phyloP scores from a whole-genome alignment of 768 basidiomycete genomes.

The Boletellus ananas region DNA sequence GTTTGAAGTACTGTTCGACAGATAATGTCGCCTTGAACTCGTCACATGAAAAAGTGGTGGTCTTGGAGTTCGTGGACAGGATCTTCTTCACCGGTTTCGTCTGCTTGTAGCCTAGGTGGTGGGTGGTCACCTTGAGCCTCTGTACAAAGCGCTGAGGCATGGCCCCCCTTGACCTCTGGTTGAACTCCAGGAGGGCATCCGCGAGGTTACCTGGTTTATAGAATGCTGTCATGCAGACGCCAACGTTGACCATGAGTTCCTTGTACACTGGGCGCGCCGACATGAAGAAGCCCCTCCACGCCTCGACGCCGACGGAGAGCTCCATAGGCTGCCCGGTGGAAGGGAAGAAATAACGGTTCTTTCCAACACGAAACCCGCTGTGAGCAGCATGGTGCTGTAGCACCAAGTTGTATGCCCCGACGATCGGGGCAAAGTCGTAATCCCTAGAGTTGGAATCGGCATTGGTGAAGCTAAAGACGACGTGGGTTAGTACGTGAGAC shows the following conservation, averaged over 20 bases:
- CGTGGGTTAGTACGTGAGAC: background rate
- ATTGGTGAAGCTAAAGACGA: constrained; percentile 34
- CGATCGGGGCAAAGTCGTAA: constrained; percentile 41
- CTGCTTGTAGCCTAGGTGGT: constrained; percentile 50
- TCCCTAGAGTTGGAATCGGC: constrained; percentile 36
- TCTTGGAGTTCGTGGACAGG: constrained; percentile 37
- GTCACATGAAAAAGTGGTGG: constrained; percentile 51
- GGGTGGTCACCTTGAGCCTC: constrained; percentile 55
- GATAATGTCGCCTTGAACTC: constrained; percentile 53
- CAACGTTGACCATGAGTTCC: constrained; percentile 52
- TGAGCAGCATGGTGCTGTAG: constrained; percentile 41
- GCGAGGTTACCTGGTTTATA: constrained; percentile 61
- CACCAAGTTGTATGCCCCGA: constrained; percentile 46
- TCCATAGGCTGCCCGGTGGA: constrained; percentile 19
- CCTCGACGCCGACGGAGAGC: constrained; percentile 40
- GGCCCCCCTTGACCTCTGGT: constrained; percentile 36
- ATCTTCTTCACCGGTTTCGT: constrained; percentile 47
- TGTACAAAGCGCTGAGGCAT: constrained; percentile 47
- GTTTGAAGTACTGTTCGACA: constrained; percentile 60
- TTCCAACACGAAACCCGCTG: constrained; percentile 45
- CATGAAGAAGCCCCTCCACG: constrained; percentile 48
- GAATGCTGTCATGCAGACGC: constrained; percentile 52
- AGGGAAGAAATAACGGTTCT: constrained; percentile 51
- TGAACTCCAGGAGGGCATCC: constrained; percentile 51
- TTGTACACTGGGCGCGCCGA: constrained; percentile 48